Percentiles rank a stretch among this genome's conserved stretches.
These are phyloP conservation scores for Corchorus olitorius DNA, from an alignment of 345 rosid species.

Conservation along the genomic window DNA sequence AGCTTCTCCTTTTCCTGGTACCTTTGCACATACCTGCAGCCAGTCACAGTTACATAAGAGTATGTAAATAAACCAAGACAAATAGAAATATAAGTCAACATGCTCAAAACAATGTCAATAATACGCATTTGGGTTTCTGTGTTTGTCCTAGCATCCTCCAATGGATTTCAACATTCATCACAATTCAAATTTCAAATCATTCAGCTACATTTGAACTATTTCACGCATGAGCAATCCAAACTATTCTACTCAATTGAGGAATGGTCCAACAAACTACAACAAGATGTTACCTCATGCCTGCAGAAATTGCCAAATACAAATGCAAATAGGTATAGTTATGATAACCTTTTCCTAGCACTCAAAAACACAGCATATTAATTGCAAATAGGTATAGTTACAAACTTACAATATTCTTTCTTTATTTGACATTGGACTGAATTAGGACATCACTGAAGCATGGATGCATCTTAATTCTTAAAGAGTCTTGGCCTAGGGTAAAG, in stretches of 20 bases:
- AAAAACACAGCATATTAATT: too few species aligned
- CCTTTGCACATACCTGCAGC: slow-evolving; percentile 44
- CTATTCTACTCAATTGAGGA: not conserved
- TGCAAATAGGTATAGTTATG: not conserved
- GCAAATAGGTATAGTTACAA: too few species aligned
- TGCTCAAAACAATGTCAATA: not conserved
- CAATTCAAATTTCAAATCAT: not conserved
- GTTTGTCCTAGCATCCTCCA: not conserved
- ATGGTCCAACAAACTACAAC: not conserved
- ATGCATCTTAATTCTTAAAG: too few species aligned
- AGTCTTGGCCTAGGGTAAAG: too few species aligned
- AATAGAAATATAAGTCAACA: not conserved
- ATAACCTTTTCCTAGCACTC: too few species aligned
- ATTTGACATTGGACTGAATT: too few species aligned
- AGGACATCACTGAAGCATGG: too few species aligned
- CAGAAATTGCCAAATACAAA: not conserved
- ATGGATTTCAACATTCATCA: not conserved
- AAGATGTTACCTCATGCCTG: not conserved
- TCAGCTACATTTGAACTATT: not conserved
- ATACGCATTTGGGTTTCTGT: not conserved
- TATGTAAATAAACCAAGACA: not conserved
- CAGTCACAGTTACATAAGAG: too few species aligned
- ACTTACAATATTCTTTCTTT: too few species aligned
- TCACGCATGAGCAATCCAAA: not conserved
- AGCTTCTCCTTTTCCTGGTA: slow-evolving; percentile 48